phyloP scores from a whole-genome alignment of 2,329 filamentous ascomycete genomes.

The Ascochyta koolunga region DNA sequence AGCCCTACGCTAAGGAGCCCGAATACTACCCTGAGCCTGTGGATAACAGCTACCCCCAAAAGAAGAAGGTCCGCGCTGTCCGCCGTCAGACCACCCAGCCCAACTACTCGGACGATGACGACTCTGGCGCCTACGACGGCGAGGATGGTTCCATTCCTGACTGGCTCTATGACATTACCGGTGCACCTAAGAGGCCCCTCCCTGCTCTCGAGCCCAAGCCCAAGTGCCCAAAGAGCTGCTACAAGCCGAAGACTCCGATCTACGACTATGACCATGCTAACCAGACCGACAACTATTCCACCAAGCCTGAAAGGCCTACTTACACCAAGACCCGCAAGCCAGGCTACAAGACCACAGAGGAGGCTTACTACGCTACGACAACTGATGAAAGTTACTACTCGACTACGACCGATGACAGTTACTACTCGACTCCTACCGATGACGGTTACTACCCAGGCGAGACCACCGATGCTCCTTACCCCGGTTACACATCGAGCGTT shows the following conservation, averaged over 20 bases:
- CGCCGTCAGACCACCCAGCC: slow-evolving; percentile 10
- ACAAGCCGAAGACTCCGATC: slow-evolving; percentile 2
- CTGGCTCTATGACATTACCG: slow-evolving; percentile 16
- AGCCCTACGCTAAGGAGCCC: background rate
- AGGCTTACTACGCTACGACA: background rate
- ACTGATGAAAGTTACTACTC: background rate
- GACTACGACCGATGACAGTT: background rate
- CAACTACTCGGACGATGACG: slow-evolving; percentile 10
- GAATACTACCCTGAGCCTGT: slow-evolving; percentile 11
- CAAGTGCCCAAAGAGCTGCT: slow-evolving; percentile 15
- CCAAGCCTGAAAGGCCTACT: slow-evolving; percentile 1
- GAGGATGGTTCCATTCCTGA: slow-evolving; percentile 19
- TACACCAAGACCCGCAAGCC: slow-evolving; percentile 10
- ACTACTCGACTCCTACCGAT: background rate
- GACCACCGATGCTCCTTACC: slow-evolving; percentile 2
- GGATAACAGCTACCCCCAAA: slow-evolving; percentile 3
- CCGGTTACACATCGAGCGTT: background rate
- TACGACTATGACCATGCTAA: background rate
- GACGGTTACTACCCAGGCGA: background rate
- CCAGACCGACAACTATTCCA: background rate
- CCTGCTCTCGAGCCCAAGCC: slow-evolving; percentile 3
- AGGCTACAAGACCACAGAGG: slow-evolving; percentile 1
- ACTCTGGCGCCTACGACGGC: slow-evolving; percentile 8
- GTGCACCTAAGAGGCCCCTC: slow-evolving; percentile 7
- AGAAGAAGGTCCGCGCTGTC: slow-evolving; percentile 13